phyloP scores from a whole-genome alignment of 1,139 yeast species.

The Taphrina flavorubra region DNA sequence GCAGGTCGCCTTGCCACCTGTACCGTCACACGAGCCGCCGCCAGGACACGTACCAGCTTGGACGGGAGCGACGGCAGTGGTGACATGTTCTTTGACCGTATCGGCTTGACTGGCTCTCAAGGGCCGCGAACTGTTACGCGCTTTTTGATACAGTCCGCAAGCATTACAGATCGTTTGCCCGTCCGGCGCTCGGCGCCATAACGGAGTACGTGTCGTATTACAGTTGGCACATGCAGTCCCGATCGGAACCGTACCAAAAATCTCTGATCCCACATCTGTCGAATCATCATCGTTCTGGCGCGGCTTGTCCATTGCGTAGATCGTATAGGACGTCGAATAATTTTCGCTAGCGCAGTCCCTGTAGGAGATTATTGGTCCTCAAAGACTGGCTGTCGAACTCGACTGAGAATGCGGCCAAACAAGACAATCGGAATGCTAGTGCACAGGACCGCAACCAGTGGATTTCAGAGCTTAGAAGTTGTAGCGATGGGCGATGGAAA shows the following conservation, averaged over 20 bases:
- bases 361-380: not conserved
- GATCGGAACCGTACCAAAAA: slow-evolving; percentile 29
- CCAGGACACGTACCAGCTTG: slow-evolving; percentile 43
- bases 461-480: no score
- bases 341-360: not conserved
- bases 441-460: no score
- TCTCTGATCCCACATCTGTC: slow-evolving; percentile 32
- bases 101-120: slow-evolving; percentile 18
- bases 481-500: no score
- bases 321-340: not conserved
- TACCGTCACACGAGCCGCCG: slow-evolving; percentile 44
- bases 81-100: not conserved
- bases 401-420: not conserved
- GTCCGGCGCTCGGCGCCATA: slow-evolving; percentile 69
- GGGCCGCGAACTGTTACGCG: slow-evolving; percentile 50
- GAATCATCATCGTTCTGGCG: slow-evolving; percentile 11
- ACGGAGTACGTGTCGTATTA: slow-evolving; percentile 70
- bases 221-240: slow-evolving; percentile 62
- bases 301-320: not conserved
- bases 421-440: not conserved
- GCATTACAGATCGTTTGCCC: slow-evolving; percentile 75
- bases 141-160: slow-evolving; percentile 62
- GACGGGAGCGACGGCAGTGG: slow-evolving; percentile 14
- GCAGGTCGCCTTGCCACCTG: slow-evolving; percentile 43
- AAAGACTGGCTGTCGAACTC: not conserved